Percentiles rank a stretch among this genome's conserved stretches.
Conservation (phyloP, 2,329 filamentous ascomycete species). For the Claviceps capensis region DNA sequence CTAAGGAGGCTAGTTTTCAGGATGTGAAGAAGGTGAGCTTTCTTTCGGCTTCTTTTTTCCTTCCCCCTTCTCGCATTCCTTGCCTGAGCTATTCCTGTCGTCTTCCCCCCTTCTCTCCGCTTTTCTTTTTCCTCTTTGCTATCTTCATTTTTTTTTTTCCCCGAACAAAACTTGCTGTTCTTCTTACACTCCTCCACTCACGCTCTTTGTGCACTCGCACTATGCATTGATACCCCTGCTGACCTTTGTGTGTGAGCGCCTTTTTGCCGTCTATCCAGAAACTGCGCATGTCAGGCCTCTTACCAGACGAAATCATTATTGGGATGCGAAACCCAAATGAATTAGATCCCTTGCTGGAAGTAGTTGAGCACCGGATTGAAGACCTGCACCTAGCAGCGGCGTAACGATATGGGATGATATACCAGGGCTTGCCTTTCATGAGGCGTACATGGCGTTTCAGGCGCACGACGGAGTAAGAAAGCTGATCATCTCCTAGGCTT, state of each 20-base stretch:
- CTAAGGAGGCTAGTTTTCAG: slow-evolving; percentile 71
- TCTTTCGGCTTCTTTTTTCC: background rate
- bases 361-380: slow-evolving; percentile 58
- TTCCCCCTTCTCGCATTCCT: slow-evolving; percentile 4
- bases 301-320: slow-evolving; percentile 61
- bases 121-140: background rate
- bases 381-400: slow-evolving; percentile 12
- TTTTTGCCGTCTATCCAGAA: slow-evolving; percentile 20
- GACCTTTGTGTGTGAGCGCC: background rate
- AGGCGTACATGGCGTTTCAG: background rate
- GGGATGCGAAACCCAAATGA: slow-evolving; percentile 69
- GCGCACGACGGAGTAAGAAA: background rate
- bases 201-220: background rate
- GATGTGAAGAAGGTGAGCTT: slow-evolving; percentile 53
- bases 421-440: background rate
- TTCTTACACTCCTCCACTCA: no score
- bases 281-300: slow-evolving; percentile 32
- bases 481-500: background rate
- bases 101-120: background rate
- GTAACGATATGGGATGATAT: background rate
- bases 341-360: slow-evolving; percentile 53
- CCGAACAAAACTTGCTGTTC: no score
- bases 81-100: background rate
- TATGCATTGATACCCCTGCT: background rate
- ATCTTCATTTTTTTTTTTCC: background rate